A percentile compares a stretch with the other conserved stretches of the same genome.
These are phyloP conservation scores for Pythium grandisporangium DNA, from an alignment of 352 stramenopile genomes.

Conservation along the genomic window DNA sequence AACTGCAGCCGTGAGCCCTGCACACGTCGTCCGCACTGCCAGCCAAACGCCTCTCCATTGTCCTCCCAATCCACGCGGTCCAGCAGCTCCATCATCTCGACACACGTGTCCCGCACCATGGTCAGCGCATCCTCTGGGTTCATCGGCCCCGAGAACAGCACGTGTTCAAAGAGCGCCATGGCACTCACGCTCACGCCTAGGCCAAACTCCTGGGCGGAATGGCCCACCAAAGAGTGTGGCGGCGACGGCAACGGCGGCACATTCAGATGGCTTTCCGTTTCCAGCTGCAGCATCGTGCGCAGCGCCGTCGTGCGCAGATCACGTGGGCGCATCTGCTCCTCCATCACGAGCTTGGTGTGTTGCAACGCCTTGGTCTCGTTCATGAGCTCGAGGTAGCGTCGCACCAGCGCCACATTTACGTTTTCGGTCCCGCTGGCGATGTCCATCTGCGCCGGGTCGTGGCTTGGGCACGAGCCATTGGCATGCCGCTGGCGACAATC, in stretches of 20 bases:
- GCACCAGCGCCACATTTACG: background rate
- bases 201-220: too few species aligned
- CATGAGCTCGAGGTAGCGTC: conserved; percentile 19
- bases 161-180: conserved; percentile 33
- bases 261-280: background rate
- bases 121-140: conserved; percentile 22
- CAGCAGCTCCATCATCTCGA: conserved; percentile 51
- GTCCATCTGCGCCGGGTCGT: too few species aligned
- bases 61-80: conserved; percentile 13
- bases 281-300: background rate
- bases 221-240: too few species aligned
- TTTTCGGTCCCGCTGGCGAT: background rate
- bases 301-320: background rate
- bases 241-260: background rate
- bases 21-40: conserved; percentile 31
- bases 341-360: conserved; percentile 4
- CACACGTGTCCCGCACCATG: conserved; percentile 42
- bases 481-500: too few species aligned
- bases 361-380: conserved; percentile 30
- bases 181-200: conserved; percentile 6
- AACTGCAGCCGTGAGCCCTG: conserved; percentile 38
- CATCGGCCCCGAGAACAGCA: conserved; percentile 34
- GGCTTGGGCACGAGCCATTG: too few species aligned
- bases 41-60: conserved; percentile 42
- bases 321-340: conserved; percentile 1